phyloP scores from a whole-genome alignment of 2,329 filamentous ascomycete species.

The Parastagonospora avenae region DNA sequence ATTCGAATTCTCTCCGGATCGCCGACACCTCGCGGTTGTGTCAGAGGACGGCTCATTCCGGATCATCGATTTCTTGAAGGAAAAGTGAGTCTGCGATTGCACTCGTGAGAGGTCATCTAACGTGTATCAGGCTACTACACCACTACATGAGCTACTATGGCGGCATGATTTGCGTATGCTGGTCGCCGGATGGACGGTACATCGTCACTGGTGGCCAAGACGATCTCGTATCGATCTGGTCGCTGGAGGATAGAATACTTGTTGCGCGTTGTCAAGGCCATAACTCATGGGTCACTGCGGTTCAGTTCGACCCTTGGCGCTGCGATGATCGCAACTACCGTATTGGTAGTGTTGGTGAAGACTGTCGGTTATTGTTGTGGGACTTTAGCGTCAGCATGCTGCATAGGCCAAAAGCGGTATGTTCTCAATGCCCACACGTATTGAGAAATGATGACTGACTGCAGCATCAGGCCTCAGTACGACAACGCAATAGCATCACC shows the following conservation, averaged over 20 bases:
- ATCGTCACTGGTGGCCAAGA: conserved; percentile 95
- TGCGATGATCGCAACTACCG: conserved; percentile 95
- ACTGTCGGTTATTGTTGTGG: conserved; percentile 89
- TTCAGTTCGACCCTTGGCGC: conserved; percentile 95
- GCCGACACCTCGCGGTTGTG: conserved; percentile 83
- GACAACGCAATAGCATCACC: conserved; percentile 61
- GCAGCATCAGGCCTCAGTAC: conserved; percentile 55
- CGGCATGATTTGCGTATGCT: conserved; percentile 89
- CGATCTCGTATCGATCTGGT: conserved; percentile 96
- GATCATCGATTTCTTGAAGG: conserved; percentile 88
- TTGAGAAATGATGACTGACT: conserved; percentile 6
- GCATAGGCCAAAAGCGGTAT: conserved; percentile 81
- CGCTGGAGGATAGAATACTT: conserved; percentile 77
- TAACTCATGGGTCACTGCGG: conserved; percentile 90
- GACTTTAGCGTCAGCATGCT: conserved; percentile 98
- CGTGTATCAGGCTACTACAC: conserved; percentile 70
- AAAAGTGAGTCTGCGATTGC: conserved; percentile 66
- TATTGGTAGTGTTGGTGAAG: conserved; percentile 94
- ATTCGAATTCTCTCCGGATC: conserved; percentile 90
- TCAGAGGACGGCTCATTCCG: conserved; percentile 89
- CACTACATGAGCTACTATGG: conserved; percentile 93
- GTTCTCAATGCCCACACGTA: conserved; percentile 43
- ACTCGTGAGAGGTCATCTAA: neutral
- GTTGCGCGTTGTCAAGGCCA: conserved; percentile 94
- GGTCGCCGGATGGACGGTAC: conserved; percentile 97